Base-by-base conservation (phyloP, 2,329 filamentous ascomycete genomes). In the Colletotrichum eleusines region DNA sequence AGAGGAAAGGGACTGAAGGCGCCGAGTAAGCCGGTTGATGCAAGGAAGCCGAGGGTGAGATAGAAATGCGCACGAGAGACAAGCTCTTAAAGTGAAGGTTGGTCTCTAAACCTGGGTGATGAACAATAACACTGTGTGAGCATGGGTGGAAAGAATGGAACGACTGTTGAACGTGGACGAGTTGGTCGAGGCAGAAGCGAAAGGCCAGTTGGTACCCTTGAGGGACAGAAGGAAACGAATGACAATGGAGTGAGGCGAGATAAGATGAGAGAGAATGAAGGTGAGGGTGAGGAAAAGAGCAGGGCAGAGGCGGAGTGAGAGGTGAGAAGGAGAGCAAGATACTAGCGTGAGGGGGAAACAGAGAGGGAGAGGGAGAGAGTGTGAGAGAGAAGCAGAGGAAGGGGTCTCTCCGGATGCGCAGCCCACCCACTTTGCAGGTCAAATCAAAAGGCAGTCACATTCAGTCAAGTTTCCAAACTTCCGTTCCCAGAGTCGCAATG, bases 341-440 rank as follows among this genome's bases (percentile, higher is more conserved):
- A 33, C 50, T 28, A 42, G 42, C 61, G 40, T 44, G 63, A 71
- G 51, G 16, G 59, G 1, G 35, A 38, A 12, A 35, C 11, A 38
- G 14, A 5, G 38, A 38, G 42, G 33, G n/a, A 23, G 33, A 51
- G 54, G 2, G 35, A 14, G 35, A 12, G 38, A 16, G 14, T 5
- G 38, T 38, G 42, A 50, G 14, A 33, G 33, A 61, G 54, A 54
- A 38, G 40, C 42, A 31, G 63, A 64, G 61, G 62, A 69, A 69
- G 67, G 67, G 66, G 66, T 60, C 48, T 55, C 62, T 54, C 40
- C 26, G 66, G 48, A 48, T 60, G 55, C n/a, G 66, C 54, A 66
- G 63, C 55, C 63, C 50, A 42, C 55, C 44, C 35, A 53, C 65
- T 66, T n/a, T 61, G 54, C 57, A 40, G 28, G 55, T 50, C 64